These are phyloP conservation scores for Cardamine chenopodiifolia DNA, from an alignment of 345 rosid genomes.

Conservation along the genomic window DNA sequence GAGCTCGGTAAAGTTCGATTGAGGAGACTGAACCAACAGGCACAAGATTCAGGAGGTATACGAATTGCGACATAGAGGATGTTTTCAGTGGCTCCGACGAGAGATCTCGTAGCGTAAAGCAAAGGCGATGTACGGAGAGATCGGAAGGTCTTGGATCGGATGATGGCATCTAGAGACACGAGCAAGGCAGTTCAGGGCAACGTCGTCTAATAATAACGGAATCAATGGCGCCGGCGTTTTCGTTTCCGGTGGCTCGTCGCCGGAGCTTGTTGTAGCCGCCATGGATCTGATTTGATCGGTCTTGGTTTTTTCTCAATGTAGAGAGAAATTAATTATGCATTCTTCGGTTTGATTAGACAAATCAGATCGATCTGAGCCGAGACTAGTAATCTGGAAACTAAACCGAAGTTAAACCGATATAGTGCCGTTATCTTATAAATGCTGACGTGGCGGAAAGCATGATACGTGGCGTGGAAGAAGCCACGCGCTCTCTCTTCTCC, in stretches of 20 bases:
- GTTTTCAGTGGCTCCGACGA: conserved; percentile 52
- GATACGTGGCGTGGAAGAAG: conserved; percentile 29
- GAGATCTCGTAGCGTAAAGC: conserved; percentile 62
- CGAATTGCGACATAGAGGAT: conserved; percentile 71
- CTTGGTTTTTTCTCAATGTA: background rate
- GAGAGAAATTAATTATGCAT: too few relatives aligned
- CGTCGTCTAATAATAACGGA: conserved; percentile 56
- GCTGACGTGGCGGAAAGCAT: conserved; percentile 37
- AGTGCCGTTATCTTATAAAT: conserved; percentile 19
- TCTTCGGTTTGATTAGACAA: conserved; percentile 5
- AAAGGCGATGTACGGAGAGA: conserved; percentile 61
- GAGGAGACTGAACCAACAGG: conserved; percentile 57
- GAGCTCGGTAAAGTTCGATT: conserved; percentile 10
- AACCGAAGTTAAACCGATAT: conserved; percentile 18
- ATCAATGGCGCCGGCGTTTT: conserved; percentile 20
- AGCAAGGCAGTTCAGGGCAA: conserved; percentile 65
- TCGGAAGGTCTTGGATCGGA: conserved; percentile 61
- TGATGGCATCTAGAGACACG: conserved; percentile 64
- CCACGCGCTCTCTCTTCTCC: conserved; percentile 39
- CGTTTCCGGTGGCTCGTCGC: conserved; percentile 27
- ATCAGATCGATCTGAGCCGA: background rate
- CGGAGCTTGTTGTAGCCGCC: conserved; percentile 34
- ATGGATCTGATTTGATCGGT: conserved; percentile 18
- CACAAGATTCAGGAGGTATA: conserved; percentile 45
- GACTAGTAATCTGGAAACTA: background rate